Conservation (phyloP, 2,329 filamentous ascomycete genomes). For the Cladophialophora yegresii region DNA sequence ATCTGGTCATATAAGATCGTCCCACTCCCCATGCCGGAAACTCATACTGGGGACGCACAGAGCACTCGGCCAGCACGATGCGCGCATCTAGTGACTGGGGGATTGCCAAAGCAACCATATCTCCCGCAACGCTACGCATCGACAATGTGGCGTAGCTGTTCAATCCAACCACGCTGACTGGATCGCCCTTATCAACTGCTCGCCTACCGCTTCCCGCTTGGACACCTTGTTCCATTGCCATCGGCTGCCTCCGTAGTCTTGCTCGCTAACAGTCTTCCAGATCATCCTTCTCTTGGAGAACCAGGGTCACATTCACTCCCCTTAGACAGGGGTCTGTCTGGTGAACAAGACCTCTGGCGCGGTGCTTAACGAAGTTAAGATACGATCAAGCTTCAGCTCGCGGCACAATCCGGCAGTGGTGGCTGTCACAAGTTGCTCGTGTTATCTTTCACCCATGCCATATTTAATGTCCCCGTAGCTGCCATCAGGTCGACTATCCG, state of each 20-base stretch:
- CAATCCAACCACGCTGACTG: slow-evolving; percentile 12
- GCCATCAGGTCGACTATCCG: neutral
- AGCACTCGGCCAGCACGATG: neutral
- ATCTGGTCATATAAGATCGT: neutral
- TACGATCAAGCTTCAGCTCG: slow-evolving; percentile 11
- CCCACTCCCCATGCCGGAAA: neutral
- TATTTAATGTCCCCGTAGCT: slow-evolving; percentile 13
- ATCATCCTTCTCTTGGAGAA: slow-evolving; percentile 15
- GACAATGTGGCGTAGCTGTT: neutral
- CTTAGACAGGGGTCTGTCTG: slow-evolving; percentile 11
- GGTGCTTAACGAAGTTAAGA: slow-evolving; percentile 8
- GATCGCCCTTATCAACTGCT: slow-evolving; percentile 25
- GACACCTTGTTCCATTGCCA: neutral
- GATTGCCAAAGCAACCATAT: slow-evolving; percentile 14
- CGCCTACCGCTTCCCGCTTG: slow-evolving; percentile 20
- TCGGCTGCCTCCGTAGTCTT: slow-evolving; percentile 25
- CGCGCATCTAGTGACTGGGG: slow-evolving; percentile 1
- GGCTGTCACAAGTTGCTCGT: neutral
- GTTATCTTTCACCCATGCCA: slow-evolving; percentile 13
- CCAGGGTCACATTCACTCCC: slow-evolving; percentile 22
- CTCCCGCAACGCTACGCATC: slow-evolving; percentile 3
- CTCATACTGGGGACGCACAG: too few species aligned
- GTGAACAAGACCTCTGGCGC: slow-evolving; percentile 2
- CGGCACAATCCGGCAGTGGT: neutral
- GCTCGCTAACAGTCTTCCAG: slow-evolving; percentile 22